phyloP scores from a whole-genome alignment of 2,329 filamentous ascomycete genomes.

The Aspergillus sp. region DNA sequence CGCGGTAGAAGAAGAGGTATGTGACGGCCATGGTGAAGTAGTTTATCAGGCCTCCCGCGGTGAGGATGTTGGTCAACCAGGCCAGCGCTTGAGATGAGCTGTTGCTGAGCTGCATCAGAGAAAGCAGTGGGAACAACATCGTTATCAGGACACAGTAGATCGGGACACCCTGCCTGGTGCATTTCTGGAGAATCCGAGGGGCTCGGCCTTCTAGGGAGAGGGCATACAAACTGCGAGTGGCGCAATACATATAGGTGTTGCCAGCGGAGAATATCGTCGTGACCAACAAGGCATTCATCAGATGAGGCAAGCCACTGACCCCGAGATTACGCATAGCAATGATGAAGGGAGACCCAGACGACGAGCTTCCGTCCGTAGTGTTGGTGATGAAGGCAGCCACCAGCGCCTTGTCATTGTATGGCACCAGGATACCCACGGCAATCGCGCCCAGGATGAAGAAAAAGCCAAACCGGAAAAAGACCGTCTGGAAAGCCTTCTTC shows the following conservation, averaged over 20 bases:
- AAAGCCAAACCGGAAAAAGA: slow-evolving; percentile 69
- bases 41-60: no score
- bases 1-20: no score
- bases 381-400: neutral
- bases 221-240: slow-evolving; percentile 53
- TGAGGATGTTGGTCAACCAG: no score
- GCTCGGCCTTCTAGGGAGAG: slow-evolving; percentile 55
- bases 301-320: slow-evolving; percentile 54
- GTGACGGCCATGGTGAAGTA: no score
- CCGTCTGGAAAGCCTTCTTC: slow-evolving; percentile 69
- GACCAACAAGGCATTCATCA: slow-evolving; percentile 58
- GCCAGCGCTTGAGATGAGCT: no score
- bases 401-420: slow-evolving; percentile 58
- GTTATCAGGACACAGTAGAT: slow-evolving; percentile 48
- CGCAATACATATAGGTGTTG: slow-evolving; percentile 57
- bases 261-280: slow-evolving; percentile 57
- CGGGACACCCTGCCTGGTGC: slow-evolving; percentile 61
- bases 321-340: slow-evolving; percentile 60
- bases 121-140: neutral
- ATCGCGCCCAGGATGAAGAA: slow-evolving; percentile 73
- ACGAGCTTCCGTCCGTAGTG: slow-evolving; percentile 34
- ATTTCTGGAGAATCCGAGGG: slow-evolving; percentile 57
- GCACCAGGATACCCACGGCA: slow-evolving; percentile 64
- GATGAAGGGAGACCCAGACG: slow-evolving; percentile 62
- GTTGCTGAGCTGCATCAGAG: neutral